Conservation (phyloP, 495 filamentous ascomycete genomes). For the Neurospora sp. region DNA sequence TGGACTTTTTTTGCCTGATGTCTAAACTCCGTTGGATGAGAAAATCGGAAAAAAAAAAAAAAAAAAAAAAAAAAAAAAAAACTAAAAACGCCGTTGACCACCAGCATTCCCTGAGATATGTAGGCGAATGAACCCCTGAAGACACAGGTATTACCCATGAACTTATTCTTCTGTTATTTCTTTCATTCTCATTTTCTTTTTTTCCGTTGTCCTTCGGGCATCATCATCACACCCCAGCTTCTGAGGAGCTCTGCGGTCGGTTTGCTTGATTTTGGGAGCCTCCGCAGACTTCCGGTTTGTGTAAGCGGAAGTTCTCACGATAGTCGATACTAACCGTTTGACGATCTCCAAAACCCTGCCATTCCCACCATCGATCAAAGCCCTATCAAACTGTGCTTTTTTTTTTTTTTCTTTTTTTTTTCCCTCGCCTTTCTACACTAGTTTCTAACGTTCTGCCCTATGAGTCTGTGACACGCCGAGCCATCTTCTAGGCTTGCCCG, state of each 20-base stretch:
- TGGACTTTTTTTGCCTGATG: neutral
- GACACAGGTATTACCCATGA: neutral
- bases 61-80: too few relatives aligned
- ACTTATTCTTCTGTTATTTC: neutral
- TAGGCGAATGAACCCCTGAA: neutral
- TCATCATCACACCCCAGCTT: neutral
- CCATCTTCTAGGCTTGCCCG: neutral
- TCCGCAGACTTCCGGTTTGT: neutral
- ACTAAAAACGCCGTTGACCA: neutral
- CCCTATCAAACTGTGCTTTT: neutral
- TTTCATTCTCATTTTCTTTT: neutral
- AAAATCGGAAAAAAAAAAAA: neutral
- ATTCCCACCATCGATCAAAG: too few relatives aligned
- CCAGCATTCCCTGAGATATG: neutral
- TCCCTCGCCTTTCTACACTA: neutral
- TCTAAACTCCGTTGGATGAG: neutral
- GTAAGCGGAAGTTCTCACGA: neutral
- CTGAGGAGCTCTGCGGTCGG: neutral
- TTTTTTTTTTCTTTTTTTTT: neutral
- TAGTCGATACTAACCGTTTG: neutral
- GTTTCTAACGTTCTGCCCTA: neutral
- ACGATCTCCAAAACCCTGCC: neutral
- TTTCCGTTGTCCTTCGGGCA: neutral
- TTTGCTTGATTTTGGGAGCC: too few relatives aligned
- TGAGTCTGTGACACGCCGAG: neutral